Percentiles rank a stretch among this genome's conserved stretches.
phyloP scores from a whole-genome alignment of 2,329 filamentous ascomycete genomes.

The Rachicladosporium sp. region DNA sequence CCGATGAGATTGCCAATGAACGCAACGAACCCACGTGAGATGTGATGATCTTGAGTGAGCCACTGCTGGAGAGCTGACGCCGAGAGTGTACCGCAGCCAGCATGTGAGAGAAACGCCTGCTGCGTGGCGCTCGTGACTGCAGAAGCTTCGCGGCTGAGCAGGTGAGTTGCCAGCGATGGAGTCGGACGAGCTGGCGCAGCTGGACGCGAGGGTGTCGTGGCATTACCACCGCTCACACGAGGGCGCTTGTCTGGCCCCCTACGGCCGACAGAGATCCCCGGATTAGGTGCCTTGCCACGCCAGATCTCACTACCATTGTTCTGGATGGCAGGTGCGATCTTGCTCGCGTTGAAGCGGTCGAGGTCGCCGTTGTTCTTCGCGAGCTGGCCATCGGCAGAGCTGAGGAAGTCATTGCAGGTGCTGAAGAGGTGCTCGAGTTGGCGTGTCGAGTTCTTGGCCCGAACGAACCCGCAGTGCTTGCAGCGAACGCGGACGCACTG shows the following conservation, averaged over 20 bases:
- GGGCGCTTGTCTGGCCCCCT: slow-evolving; percentile 4
- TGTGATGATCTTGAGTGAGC: slow-evolving; percentile 61
- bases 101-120: slow-evolving; percentile 52
- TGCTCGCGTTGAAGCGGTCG: slow-evolving; percentile 2
- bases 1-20: slow-evolving; percentile 53
- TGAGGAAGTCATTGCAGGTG: slow-evolving; percentile 31
- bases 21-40: slow-evolving; percentile 57
- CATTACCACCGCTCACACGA: slow-evolving; percentile 1
- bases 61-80: slow-evolving; percentile 48
- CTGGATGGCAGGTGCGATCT: slow-evolving; percentile 7
- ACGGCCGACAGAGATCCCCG: slow-evolving; percentile 12
- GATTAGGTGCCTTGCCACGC: slow-evolving; percentile 36
- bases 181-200: slow-evolving; percentile 13
- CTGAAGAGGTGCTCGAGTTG: slow-evolving; percentile 38
- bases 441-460: slow-evolving; percentile 39
- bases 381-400: slow-evolving; percentile 32
- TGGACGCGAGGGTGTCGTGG: slow-evolving; percentile 6
- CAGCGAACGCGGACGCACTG: slow-evolving; percentile 38
- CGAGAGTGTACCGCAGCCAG: slow-evolving; percentile 49
- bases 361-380: slow-evolving; percentile 18
- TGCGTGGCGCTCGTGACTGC: slow-evolving; percentile 48
- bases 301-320: slow-evolving; percentile 25
- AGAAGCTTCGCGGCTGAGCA: slow-evolving; percentile 38
- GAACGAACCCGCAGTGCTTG: slow-evolving; percentile 36
- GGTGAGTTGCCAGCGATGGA: slow-evolving; percentile 44